Base-by-base conservation (phyloP, 352 stramenopile genomes). In the Aphanomyces cochlioides region DNA sequence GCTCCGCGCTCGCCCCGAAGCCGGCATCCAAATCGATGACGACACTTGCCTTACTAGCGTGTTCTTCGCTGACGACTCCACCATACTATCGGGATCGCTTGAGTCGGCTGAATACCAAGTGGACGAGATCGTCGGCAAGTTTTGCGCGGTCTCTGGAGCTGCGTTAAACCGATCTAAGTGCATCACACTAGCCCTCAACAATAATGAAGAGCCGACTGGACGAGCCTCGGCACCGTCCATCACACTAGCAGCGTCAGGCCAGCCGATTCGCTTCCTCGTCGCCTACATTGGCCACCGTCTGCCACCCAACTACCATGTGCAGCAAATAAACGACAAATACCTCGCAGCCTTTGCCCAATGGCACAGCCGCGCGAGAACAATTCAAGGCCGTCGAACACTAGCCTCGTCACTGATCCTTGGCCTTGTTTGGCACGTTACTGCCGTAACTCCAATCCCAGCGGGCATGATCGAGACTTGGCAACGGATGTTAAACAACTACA, bases 61-160 rank as follows among this genome's bases (percentile, higher is more conserved):
- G 17, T 75, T 74, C 41, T 75, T 75, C 47, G 63, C 68, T 7
- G 61, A 75, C 45, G 73, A 75, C 36, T 73, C 73, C 15, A 72
- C 66, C 7, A 13, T 78, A 5, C 56, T 75, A 5, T 39, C 50
- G 6, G 19, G 28, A 8, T 41, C 57, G 1, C 45, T 53, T 3
- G 7, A 48, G 13, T 34, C 45, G 3, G 54, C 66, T 2, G 45
- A 67, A 3, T 34, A 53, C n/a, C 65, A 78, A 50, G 28, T 28
- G 21, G 59, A 47, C 1, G 15, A 76, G 0, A 15, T 78, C 0
- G 70, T 78, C n/a, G n/a, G 74, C 4, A 19, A 48, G 10, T 78
- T 74, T 40, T 78, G 74, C 38, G 34, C 28, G 7, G 74, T 69
- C 7, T 76, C 74, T 28, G 74, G 66, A 13, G 69, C 71, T 0